These are phyloP conservation scores for Magnaporthiopsis poae DNA, from an alignment of 2,329 filamentous ascomycete species.

Conservation along the genomic window DNA sequence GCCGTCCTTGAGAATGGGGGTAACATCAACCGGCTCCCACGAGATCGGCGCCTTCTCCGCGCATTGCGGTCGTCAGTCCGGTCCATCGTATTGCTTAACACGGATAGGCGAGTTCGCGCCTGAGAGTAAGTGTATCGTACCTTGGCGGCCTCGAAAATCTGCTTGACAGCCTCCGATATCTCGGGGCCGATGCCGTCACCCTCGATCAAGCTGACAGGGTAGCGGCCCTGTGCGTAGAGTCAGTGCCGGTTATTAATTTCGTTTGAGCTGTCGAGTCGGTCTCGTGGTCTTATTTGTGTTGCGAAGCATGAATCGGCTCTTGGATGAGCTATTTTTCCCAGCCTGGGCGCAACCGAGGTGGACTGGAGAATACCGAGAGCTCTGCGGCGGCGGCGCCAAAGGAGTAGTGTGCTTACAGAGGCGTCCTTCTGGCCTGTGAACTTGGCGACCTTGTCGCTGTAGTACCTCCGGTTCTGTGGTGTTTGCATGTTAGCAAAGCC, in stretches of 20 bases:
- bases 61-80: not conserved
- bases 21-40: conserved; percentile 96
- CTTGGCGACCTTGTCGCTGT: conserved; percentile 74
- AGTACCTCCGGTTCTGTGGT: conserved; percentile 47
- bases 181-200: conserved; percentile 98
- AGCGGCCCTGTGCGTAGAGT: conserved; percentile 62
- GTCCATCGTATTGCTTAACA: not conserved
- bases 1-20: conserved; percentile 84
- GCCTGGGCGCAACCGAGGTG: not conserved
- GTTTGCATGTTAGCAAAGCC: not conserved
- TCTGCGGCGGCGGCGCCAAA: not conserved
- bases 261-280: conserved; percentile 8
- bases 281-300: conserved; percentile 7
- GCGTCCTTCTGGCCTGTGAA: conserved; percentile 85
- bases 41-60: conserved; percentile 66
- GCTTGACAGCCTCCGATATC: conserved; percentile 95
- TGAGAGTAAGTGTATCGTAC: conserved; percentile 37
- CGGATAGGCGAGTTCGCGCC: conserved; percentile 3
- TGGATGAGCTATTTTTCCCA: conserved; percentile 33
- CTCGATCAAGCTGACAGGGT: conserved; percentile 92
- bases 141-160: conserved; percentile 92
- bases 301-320: conserved; percentile 5
- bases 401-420: conserved; percentile 53
- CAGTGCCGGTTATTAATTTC: conserved; percentile 14
- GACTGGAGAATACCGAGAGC: not conserved